Conservation (phyloP, 768 basidiomycete genomes). For the Boletellus sp. region DNA sequence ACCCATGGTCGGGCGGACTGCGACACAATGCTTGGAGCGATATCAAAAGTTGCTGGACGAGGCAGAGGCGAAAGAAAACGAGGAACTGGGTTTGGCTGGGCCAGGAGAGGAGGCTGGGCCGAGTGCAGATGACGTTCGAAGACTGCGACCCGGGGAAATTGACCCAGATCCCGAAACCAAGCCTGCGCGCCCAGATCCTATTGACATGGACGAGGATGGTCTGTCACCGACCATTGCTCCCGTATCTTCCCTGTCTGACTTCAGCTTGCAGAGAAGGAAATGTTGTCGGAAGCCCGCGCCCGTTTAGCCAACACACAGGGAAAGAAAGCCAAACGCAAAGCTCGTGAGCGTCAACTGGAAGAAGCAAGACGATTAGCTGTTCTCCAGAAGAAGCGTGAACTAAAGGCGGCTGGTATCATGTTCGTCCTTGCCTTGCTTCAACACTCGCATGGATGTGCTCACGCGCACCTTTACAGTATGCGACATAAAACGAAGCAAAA, state of each 20-base stretch:
- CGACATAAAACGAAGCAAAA: conserved; percentile 92
- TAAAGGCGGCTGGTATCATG: conserved; percentile 99
- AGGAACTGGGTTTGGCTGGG: conserved; percentile 87
- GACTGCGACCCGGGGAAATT: conserved; percentile 91
- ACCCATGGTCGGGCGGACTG: conserved; percentile 96
- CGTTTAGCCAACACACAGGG: conserved; percentile 98
- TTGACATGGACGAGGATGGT: conserved; percentile 99
- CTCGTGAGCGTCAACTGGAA: conserved; percentile 93
- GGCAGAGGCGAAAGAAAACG: conserved; percentile 93
- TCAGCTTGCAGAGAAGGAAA: conserved; percentile 81
- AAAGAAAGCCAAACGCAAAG: conserved; percentile 99
- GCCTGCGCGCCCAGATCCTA: conserved; percentile 96
- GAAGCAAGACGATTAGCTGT: conserved; percentile 93
- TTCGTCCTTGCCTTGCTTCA: conserved; percentile 35
- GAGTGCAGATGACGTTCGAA: conserved; percentile 87
- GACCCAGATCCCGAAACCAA: conserved; percentile 99
- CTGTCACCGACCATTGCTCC: conserved; percentile 19
- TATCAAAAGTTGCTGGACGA: conserved; percentile 98
- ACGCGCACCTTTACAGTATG: conserved; percentile 49
- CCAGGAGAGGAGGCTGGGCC: conserved; percentile 77
- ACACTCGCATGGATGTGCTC: neutral
- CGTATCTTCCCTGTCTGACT: neutral
- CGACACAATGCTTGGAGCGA: conserved; percentile 95
- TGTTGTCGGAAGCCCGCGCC: conserved; percentile 98
- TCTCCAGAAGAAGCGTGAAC: conserved; percentile 94